Conservation (phyloP, 306 rosid genomes). For the Citrullus mucosospermus region DNA sequence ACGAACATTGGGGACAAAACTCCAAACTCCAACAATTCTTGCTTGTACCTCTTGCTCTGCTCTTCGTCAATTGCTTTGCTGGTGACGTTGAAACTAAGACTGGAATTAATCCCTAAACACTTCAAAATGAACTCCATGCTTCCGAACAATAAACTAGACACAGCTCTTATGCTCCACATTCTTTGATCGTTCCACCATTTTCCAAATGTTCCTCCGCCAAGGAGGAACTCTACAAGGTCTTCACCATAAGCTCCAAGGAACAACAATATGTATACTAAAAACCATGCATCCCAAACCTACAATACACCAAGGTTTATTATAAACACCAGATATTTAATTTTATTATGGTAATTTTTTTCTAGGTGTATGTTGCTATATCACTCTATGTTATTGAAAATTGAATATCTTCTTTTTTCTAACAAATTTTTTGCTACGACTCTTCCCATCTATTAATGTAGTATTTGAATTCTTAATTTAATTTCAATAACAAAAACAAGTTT, state of each 20-base stretch:
- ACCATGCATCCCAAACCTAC: conserved; percentile 22
- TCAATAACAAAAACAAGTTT: too few relatives aligned
- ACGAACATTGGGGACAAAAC: conserved; percentile 24
- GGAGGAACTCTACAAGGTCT: conserved; percentile 16
- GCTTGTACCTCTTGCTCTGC: conserved; percentile 28
- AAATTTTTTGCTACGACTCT: too few relatives aligned
- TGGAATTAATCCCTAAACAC: conserved; percentile 10
- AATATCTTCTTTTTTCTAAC: too few relatives aligned
- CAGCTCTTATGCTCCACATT: conserved; percentile 27
- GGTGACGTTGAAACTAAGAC: conserved; percentile 20
- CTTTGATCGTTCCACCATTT: conserved; percentile 38
- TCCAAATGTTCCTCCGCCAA: conserved; percentile 12
- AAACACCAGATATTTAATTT: too few relatives aligned
- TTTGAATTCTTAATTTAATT: too few relatives aligned
- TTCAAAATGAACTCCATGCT: conserved; percentile 8
- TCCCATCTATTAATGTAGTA: too few relatives aligned
- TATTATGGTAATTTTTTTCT: too few relatives aligned
- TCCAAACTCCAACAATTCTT: conserved; percentile 24
- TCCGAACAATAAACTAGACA: conserved; percentile 19
- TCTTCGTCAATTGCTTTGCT: conserved; percentile 21
- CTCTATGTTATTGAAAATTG: too few relatives aligned
- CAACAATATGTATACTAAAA: conserved; percentile 19
- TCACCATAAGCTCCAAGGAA: conserved; percentile 25
- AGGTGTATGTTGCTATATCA: too few relatives aligned
- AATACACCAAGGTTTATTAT: neutral